These are phyloP conservation scores for Aphanomyces invadans DNA, from an alignment of 352 stramenopile species.

Conservation along the genomic window DNA sequence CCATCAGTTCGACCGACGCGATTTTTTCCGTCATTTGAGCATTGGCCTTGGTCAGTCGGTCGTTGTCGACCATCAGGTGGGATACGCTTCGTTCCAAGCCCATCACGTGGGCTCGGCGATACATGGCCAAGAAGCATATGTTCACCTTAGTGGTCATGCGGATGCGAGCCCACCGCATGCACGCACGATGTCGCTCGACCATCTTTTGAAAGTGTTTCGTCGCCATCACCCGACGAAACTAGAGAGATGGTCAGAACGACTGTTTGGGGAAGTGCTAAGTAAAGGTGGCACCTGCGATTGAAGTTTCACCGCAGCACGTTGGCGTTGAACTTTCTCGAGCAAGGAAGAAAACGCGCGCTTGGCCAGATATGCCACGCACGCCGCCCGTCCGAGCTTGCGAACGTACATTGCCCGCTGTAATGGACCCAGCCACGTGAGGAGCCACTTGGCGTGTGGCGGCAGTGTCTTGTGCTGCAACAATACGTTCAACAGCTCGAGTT, in stretches of 20 bases:
- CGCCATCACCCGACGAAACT: conserved; percentile 5
- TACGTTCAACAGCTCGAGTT: conserved; percentile 74
- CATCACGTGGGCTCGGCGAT: background rate
- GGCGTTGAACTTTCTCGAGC: conserved; percentile 51
- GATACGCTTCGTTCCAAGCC: background rate
- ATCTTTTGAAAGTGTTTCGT: background rate
- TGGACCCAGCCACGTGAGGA: conserved; percentile 75
- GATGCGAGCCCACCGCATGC: background rate
- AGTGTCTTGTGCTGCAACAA: conserved; percentile 59
- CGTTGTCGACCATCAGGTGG: background rate
- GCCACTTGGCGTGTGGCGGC: conserved; percentile 51
- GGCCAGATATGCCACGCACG: conserved; percentile 55
- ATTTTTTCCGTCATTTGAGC: background rate
- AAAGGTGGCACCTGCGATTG: background rate
- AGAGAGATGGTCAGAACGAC: background rate
- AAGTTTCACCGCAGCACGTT: conserved; percentile 29
- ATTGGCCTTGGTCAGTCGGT: background rate
- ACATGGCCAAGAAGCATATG: conserved; percentile 7
- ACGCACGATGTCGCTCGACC: background rate
- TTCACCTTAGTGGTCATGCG: background rate
- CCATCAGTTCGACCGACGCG: background rate
- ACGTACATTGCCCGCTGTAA: conserved; percentile 74
- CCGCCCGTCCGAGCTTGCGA: conserved; percentile 77
- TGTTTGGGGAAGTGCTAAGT: background rate
- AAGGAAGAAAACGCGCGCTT: conserved; percentile 72